phyloP scores from a whole-genome alignment of 2,329 filamentous ascomycete genomes.

The Ceratocystis cacaofunesta region DNA sequence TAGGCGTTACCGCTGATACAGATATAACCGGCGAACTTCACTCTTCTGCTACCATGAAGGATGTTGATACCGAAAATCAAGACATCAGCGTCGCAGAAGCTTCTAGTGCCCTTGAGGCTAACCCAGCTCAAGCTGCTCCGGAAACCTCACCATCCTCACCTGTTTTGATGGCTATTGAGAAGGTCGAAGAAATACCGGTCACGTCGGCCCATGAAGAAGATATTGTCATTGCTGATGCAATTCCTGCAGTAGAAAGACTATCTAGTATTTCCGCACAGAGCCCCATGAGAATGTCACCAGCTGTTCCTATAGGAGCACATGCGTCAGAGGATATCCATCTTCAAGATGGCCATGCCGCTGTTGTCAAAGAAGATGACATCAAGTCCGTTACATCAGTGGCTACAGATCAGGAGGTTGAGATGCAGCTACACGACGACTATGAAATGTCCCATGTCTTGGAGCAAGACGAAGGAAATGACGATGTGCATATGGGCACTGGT shows the following conservation, averaged over 20 bases:
- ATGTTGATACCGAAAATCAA: background rate
- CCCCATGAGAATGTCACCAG: slow-evolving; percentile 6
- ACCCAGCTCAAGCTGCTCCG: background rate
- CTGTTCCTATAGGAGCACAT: background rate
- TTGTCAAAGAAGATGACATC: slow-evolving; percentile 9
- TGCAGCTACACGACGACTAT: slow-evolving; percentile 16
- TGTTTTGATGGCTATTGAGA: background rate
- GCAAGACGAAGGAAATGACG: background rate
- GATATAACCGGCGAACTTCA: background rate
- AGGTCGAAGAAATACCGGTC: background rate
- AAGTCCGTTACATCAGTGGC: slow-evolving; percentile 10
- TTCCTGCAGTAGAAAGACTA: background rate
- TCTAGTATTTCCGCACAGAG: slow-evolving; percentile 2
- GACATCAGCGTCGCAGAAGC: background rate
- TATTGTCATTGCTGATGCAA: slow-evolving; percentile 8
- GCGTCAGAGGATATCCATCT: background rate
- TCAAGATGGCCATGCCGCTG: background rate
- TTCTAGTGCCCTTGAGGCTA: background rate
- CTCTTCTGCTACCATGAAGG: background rate
- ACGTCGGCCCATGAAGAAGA: slow-evolving; percentile 2
- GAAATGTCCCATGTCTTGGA: slow-evolving; percentile 11
- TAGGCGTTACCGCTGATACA: background rate
- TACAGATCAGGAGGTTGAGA: slow-evolving; percentile 15
- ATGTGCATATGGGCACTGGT: slow-evolving; percentile 9
- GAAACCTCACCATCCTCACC: background rate